Percentiles rank a stretch among this genome's conserved stretches.
These are phyloP conservation scores for Yamadazyma triangularis DNA, from an alignment of 1,139 yeast species.

Conservation along the genomic window DNA sequence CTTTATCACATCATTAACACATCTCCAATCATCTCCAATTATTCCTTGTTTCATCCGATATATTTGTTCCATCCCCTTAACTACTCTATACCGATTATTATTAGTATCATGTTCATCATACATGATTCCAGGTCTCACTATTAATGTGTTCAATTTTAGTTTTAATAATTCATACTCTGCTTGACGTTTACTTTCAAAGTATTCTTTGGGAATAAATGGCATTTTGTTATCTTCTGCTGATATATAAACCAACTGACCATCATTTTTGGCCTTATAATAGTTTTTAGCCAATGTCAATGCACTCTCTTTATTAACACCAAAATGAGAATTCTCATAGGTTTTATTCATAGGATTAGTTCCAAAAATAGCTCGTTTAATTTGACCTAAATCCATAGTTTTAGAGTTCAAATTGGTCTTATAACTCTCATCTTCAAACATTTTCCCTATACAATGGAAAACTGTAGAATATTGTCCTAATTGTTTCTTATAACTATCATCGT, in stretches of 20 bases:
- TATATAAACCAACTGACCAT: constrained; percentile 55
- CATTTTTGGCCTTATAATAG: constrained; percentile 4
- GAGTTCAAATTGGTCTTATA: constrained; percentile 58
- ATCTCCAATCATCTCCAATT: constrained; percentile 22
- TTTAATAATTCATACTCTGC: constrained; percentile 61
- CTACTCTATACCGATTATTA: constrained; percentile 27
- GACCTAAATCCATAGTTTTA: constrained; percentile 8
- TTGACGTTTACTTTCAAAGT: constrained; percentile 68
- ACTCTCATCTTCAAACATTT: constrained; percentile 59
- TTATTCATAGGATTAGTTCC: constrained; percentile 55
- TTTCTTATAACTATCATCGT: constrained; percentile 52
- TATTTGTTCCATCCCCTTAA: constrained; percentile 26
- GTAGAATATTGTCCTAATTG: constrained; percentile 49
- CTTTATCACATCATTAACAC: constrained; percentile 47
- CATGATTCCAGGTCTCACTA: constrained; percentile 82
- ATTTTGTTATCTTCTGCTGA: constrained; percentile 68
- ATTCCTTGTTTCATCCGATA: constrained; percentile 39
- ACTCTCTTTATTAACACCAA: constrained; percentile 63
- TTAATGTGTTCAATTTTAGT: constrained; percentile 49
- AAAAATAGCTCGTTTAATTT: constrained; percentile 13
- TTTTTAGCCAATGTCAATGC: constrained; percentile 57
- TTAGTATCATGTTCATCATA: constrained; percentile 47
- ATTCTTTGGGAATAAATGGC: constrained; percentile 61
- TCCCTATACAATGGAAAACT: constrained; percentile 83
- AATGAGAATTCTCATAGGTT: constrained; percentile 46